A percentile compares a stretch with the other conserved stretches of the same genome.
phyloP scores from a whole-genome alignment of 23 red algal genomes.

The Gracilaria caudata region DNA sequence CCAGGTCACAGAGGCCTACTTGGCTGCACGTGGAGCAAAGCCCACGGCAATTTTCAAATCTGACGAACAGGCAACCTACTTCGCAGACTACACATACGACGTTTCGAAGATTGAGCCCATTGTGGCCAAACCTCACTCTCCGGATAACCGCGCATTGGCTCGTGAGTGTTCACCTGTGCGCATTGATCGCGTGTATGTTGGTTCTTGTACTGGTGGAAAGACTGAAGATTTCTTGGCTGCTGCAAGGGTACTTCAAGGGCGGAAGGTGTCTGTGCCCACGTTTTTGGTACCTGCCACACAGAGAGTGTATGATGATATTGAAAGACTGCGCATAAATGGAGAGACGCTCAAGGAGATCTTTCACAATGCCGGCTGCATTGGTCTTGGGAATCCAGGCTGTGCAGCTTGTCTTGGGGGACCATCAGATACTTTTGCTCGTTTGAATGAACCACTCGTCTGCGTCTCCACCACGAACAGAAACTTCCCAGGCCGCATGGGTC shows the following conservation, averaged over 20 bases:
- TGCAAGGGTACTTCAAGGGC: slow-evolving; percentile 90
- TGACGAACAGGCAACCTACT: slow-evolving; percentile 76
- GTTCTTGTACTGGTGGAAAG: slow-evolving; percentile 98
- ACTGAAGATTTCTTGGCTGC: slow-evolving; percentile 98
- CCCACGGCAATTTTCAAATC: slow-evolving; percentile 74
- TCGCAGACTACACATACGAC: slow-evolving; percentile 80
- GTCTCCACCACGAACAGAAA: slow-evolving; percentile 99
- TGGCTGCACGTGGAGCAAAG: slow-evolving; percentile 61
- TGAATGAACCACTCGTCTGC: slow-evolving; percentile 89
- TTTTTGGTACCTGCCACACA: slow-evolving; percentile 96
- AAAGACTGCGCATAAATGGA: slow-evolving; percentile 77
- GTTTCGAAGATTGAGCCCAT: slow-evolving; percentile 84
- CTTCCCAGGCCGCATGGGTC: slow-evolving; percentile 96
- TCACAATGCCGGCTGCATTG: slow-evolving; percentile 83
- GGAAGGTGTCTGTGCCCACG: slow-evolving; percentile 91
- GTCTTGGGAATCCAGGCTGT: slow-evolving; percentile 84
- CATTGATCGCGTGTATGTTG: slow-evolving; percentile 93
- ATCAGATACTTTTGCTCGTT: slow-evolving; percentile 96
- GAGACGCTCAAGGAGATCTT: slow-evolving; percentile 93
- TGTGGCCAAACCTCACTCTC: slow-evolving; percentile 97
- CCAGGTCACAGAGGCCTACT: slow-evolving; percentile 73
- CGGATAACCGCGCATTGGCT: slow-evolving; percentile 94
- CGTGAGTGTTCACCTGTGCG: slow-evolving; percentile 78
- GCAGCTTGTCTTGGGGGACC: slow-evolving; percentile 98
- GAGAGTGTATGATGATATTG: slow-evolving; percentile 83